A percentile compares a stretch with the other conserved stretches of the same genome.
Evolutionary conservation across 2,329 filamentous ascomycete species (phyloP).

Genomic region (Gnomoniopsis sp.): DNA sequence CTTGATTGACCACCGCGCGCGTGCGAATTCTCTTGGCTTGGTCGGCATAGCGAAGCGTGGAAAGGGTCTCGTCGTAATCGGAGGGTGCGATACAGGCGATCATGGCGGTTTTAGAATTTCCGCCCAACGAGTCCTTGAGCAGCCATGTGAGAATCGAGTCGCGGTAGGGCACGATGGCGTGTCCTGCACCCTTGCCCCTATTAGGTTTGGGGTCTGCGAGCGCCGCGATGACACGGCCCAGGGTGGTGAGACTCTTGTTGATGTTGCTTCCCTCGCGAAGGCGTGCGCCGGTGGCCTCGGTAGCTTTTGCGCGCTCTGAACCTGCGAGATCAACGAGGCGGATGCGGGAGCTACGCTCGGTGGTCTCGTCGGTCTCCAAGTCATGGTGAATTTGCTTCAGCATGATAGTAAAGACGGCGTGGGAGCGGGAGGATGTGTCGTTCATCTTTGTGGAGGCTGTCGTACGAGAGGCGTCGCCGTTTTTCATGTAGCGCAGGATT

Average conservation of each 20-base stretch:
- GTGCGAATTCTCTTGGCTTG: conserved; percentile 97
- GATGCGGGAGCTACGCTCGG: conserved; percentile 90
- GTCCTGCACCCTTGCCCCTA: conserved; percentile 51
- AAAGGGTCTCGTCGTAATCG: conserved; percentile 96
- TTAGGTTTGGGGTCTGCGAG: conserved; percentile 72
- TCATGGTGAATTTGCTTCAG: conserved; percentile 98
- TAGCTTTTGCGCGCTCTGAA: conserved; percentile 90
- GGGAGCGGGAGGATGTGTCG: conserved; percentile 92
- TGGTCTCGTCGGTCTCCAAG: conserved; percentile 95
- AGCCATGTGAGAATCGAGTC: conserved; percentile 84
- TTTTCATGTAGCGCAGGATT: conserved; percentile 85
- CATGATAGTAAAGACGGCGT: conserved; percentile 97
- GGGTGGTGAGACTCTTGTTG: conserved; percentile 95
- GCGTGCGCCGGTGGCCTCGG: conserved; percentile 87
- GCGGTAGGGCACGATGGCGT: conserved; percentile 83
- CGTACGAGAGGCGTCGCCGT: conserved; percentile 83
- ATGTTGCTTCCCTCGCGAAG: conserved; percentile 96
- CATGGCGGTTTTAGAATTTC: conserved; percentile 98
- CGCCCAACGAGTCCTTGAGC: conserved; percentile 90
- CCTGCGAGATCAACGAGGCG: conserved; percentile 92
- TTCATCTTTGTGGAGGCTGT: conserved; percentile 98
- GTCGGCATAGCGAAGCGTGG: conserved; percentile 93
- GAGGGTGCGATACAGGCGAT: conserved; percentile 94
- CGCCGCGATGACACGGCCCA: conserved; percentile 93
- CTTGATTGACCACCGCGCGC: conserved; percentile 91